Percentiles rank a stretch among this genome's conserved stretches.
Evolutionary conservation across 176 grass and related monocot genomes (phyloP).

Genomic region (Carex kokanica): DNA sequence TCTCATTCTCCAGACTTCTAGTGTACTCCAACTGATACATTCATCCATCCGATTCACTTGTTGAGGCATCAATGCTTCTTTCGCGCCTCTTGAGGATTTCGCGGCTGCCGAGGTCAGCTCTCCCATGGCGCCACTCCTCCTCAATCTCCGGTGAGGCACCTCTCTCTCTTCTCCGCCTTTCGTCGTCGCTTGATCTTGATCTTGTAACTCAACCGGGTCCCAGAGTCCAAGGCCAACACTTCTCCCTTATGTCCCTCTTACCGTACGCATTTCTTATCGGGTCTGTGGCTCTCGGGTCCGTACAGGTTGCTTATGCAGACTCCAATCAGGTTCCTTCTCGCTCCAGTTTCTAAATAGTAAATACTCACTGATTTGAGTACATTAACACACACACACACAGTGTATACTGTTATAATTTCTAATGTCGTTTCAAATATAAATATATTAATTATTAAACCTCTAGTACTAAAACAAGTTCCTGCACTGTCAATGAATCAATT

Average conservation of each 20-base stretch:
- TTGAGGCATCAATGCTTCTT: slow-evolving; percentile 5
- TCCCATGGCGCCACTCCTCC: slow-evolving; percentile 15
- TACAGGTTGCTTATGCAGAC: slow-evolving; percentile 52
- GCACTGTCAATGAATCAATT: too few relatives aligned
- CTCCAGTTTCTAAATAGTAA: too few relatives aligned
- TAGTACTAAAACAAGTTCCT: too few relatives aligned
- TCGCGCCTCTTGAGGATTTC: slow-evolving; percentile 23
- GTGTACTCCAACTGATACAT: too few relatives aligned
- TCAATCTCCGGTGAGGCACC: not conserved
- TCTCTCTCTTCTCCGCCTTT: slow-evolving; percentile 22
- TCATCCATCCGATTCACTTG: not conserved
- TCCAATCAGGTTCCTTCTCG: slow-evolving; percentile 25
- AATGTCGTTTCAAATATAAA: too few relatives aligned
- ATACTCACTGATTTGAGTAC: too few relatives aligned
- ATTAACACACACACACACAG: too few relatives aligned
- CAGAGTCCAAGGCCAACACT: not conserved
- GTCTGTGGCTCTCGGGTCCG: slow-evolving; percentile 28
- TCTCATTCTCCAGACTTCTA: too few relatives aligned
- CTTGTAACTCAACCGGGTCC: slow-evolving; percentile 20
- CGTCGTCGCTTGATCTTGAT: not conserved
- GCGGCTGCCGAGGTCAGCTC: not conserved
- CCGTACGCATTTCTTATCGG: slow-evolving; percentile 33
- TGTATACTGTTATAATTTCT: too few relatives aligned
- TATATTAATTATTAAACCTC: too few relatives aligned
- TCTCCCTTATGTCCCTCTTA: slow-evolving; percentile 8